Evolutionary conservation across 352 stramenopile genomes (phyloP).

Genomic region (Aphanomyces astaci): DNA sequence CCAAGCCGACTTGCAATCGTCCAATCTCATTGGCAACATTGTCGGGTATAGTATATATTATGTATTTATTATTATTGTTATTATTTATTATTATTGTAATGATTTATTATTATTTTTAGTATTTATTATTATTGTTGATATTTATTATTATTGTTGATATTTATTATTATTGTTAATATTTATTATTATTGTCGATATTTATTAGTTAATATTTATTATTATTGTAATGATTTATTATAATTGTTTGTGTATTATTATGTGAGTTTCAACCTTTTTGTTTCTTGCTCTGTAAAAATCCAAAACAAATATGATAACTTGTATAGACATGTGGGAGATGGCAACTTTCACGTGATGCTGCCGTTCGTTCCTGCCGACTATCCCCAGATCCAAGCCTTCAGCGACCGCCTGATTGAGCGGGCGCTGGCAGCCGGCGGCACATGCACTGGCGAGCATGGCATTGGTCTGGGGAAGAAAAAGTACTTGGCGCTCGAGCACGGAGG

Average conservation of each 20-base stretch:
- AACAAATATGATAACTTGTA: too few relatives aligned
- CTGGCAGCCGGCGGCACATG: constrained; percentile 91
- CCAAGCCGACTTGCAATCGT: constrained; percentile 83
- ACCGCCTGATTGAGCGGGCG: constrained; percentile 74
- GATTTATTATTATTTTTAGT: too few relatives aligned
- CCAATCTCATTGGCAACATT: constrained; percentile 86
- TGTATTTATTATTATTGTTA: too few relatives aligned
- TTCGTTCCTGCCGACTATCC: constrained; percentile 76
- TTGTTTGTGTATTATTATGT: too few relatives aligned
- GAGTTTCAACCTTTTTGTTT: too few relatives aligned
- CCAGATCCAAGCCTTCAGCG: constrained; percentile 85
- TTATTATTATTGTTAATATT: too few relatives aligned
- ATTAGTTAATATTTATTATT: constrained; percentile 13
- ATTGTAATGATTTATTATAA: neutral
- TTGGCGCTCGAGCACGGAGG: constrained; percentile 86
- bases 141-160: too few relatives aligned
- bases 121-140: too few relatives aligned
- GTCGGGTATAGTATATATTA: constrained; percentile 84
- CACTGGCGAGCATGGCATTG: constrained; percentile 97
- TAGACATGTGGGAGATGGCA: constrained; percentile 90
- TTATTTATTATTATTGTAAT: too few relatives aligned
- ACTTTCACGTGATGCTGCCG: constrained; percentile 97
- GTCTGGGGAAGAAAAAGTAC: constrained; percentile 92
- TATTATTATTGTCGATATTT: too few relatives aligned
- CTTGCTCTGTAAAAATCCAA: too few relatives aligned